Base-by-base conservation (phyloP, 495 filamentous ascomycete genomes). In the Parathielavia hyrcaniae region DNA sequence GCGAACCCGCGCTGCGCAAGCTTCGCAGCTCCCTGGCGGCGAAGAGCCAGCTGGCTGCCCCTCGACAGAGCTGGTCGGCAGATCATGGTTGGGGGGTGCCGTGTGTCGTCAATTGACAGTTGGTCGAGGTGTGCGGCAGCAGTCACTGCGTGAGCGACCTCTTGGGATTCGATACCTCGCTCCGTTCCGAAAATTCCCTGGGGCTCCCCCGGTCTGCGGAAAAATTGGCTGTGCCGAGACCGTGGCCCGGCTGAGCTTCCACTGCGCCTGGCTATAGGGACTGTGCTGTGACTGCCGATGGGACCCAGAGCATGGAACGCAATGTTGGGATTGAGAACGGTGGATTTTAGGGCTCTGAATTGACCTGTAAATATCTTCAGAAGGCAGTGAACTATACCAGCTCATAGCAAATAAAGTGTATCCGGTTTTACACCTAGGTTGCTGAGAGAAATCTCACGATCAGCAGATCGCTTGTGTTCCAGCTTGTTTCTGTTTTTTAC, bases 1-100 rank as follows among this genome's bases (percentile, higher is more conserved):
- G 91, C 91, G 71, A 95, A 85, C 58, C 82, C 83, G 69, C 83
- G 68, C 72, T 80, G 77, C 65, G 77, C 73, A 68, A 79, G 75
- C 65, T 78, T 81, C 50, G 71, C 75, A 65, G 77, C 79, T 75
- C 79, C 79, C 77, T 83, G 82, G 73, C 76, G 73, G 65, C 85
- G 82, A 67, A 88, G 77, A 71, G 86, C 85, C 75, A 86, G 84
- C 78, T 83, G 84, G 74, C 86, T 87, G 77, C 83, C 83, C 73
- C 86, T 84, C 74, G 85, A 78, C 71, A 92, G 75, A 75, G 84
- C 80, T 73, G 87, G 85, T 78, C 86, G 85, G 74, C 86, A 88
- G 77, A 95, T 79, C 90, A 96, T 96, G 72, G 77, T 86, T 78
- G 74, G 38, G 76, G 77, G 70, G 59, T 69, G 60, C 55, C 53